Conservation (phyloP, 805 yeast species). For the Barnettozyma salicaria region DNA sequence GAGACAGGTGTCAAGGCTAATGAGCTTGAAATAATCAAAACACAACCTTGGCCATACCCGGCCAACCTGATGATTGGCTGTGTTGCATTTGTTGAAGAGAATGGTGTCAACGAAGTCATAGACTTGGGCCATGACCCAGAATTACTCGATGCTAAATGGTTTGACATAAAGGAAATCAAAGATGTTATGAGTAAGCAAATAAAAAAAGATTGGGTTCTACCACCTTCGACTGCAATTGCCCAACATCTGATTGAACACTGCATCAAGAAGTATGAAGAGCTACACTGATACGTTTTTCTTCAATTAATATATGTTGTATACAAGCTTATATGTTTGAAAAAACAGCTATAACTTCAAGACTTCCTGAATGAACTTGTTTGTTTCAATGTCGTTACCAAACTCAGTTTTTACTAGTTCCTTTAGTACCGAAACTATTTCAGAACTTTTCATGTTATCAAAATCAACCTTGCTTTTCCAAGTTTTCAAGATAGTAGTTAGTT, state of each 20-base stretch:
- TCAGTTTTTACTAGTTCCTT: conserved; percentile 28
- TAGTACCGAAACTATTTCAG: conserved; percentile 36
- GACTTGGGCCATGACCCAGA: conserved; percentile 81
- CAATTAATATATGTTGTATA: no score
- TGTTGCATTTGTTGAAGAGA: conserved; percentile 66
- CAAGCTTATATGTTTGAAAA: no score
- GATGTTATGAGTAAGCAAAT: conserved; percentile 15
- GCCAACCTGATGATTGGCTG: conserved; percentile 93
- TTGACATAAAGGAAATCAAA: conserved; percentile 48
- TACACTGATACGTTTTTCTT: no score
- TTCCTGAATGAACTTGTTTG: conserved; percentile 42
- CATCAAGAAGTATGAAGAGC: conserved; percentile 13
- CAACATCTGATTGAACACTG: conserved; percentile 22
- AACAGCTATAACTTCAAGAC: conserved; percentile 30
- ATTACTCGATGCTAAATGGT: conserved; percentile 82
- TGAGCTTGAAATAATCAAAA: conserved; percentile 53
- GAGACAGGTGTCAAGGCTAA: conserved; percentile 78
- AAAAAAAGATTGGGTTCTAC: conserved; percentile 22
- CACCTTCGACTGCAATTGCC: conserved; percentile 27
- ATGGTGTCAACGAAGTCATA: conserved; percentile 58
- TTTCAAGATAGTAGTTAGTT: conserved; percentile 38
- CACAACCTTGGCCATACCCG: conserved; percentile 99
- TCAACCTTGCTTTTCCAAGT: conserved; percentile 29
- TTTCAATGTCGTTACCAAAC: conserved; percentile 23
- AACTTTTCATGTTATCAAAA: conserved; percentile 23